Conservation (phyloP, 106 monocot genomes). For the Acorus gramineus region DNA sequence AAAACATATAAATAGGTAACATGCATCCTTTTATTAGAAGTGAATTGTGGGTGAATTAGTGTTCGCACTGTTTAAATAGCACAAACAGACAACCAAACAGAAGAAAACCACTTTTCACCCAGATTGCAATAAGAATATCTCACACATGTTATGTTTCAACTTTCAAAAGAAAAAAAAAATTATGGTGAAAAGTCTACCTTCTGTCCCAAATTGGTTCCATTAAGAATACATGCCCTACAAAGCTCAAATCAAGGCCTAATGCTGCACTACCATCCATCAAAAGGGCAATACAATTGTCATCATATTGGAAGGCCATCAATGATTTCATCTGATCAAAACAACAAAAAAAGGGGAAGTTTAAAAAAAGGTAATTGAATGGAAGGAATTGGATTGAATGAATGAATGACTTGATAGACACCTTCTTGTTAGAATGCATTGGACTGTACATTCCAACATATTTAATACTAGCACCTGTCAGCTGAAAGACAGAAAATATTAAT, state of each 20-base stretch:
- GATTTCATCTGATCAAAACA: constrained; percentile 59
- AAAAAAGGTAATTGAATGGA: not conserved
- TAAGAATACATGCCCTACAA: constrained; percentile 87
- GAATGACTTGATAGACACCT: constrained; percentile 33
- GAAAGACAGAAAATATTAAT: constrained; percentile 3
- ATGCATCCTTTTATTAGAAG: too few species aligned
- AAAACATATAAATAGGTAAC: too few species aligned
- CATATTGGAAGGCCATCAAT: constrained; percentile 59
- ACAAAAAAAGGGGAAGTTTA: not conserved
- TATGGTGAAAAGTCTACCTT: constrained; percentile 35
- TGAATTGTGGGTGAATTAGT: too few species aligned
- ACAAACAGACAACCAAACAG: too few species aligned
- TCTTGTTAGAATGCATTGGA: constrained; percentile 68
- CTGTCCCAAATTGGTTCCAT: constrained; percentile 99
- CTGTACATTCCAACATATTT: constrained; percentile 77
- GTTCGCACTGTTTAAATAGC: too few species aligned
- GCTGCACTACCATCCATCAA: constrained; percentile 99
- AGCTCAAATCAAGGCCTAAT: constrained; percentile 93
- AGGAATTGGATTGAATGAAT: constrained; percentile 1
- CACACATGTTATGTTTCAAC: too few species aligned
- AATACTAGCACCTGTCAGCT: constrained; percentile 80
- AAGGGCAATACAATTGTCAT: constrained; percentile 68
- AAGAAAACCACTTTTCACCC: too few species aligned
- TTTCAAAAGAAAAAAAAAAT: not conserved
- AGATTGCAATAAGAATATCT: too few species aligned